Conservation (phyloP, 2,329 filamentous ascomycete genomes). For the Talaromyces sp. region DNA sequence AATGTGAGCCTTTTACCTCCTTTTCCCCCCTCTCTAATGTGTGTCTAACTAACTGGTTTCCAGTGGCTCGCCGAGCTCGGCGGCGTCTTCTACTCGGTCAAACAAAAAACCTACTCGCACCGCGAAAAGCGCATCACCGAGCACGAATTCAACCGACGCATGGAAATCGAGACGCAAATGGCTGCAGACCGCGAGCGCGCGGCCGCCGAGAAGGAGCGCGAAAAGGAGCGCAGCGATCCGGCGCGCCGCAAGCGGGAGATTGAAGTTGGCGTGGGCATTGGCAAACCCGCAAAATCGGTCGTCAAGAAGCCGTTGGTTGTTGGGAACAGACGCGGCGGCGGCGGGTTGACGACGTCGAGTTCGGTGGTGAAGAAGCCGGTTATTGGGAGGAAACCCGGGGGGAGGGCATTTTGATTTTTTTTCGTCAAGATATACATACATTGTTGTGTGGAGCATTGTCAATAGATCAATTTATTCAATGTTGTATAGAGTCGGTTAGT, state of each 20-base stretch:
- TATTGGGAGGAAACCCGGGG: slow-evolving; percentile 25
- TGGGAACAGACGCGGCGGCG: slow-evolving; percentile 23
- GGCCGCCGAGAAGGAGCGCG: slow-evolving; percentile 34
- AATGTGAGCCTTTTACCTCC: slow-evolving; percentile 45
- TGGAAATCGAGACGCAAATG: slow-evolving; percentile 93
- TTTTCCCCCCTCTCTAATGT: not conserved
- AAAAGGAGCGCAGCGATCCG: slow-evolving; percentile 31
- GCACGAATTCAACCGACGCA: slow-evolving; percentile 83
- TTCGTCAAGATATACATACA: too few relatives aligned
- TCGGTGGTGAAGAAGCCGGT: slow-evolving; percentile 32
- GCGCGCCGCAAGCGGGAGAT: slow-evolving; percentile 30
- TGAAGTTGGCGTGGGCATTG: slow-evolving; percentile 20
- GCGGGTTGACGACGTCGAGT: slow-evolving; percentile 23
- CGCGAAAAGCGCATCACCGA: slow-evolving; percentile 82
- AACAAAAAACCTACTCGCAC: slow-evolving; percentile 92
- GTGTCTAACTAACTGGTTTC: not conserved
- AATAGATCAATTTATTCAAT: not conserved
- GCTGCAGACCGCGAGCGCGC: slow-evolving; percentile 68
- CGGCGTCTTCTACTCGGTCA: slow-evolving; percentile 94
- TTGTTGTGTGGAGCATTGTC: too few relatives aligned
- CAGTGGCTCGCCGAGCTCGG: slow-evolving; percentile 90
- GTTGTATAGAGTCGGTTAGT: not conserved
- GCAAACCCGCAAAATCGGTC: slow-evolving; percentile 11
- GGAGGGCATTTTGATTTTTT: slow-evolving; percentile 26
- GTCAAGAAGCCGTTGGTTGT: slow-evolving; percentile 29